Evolutionary conservation across 2,329 filamentous ascomycete species (phyloP).

Genomic region (Lachnellula occidentalis): DNA sequence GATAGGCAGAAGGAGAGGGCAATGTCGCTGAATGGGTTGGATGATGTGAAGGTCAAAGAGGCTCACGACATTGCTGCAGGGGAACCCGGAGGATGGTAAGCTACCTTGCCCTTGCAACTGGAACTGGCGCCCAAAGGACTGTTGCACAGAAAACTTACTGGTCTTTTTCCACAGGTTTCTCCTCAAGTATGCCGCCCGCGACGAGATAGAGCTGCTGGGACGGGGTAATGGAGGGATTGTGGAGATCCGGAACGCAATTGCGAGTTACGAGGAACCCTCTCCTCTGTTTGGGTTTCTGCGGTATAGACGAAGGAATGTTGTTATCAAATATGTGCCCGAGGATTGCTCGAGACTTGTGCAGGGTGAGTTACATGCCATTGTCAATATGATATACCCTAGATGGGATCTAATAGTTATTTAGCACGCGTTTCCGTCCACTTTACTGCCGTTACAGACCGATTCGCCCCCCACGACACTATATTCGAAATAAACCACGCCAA

Average conservation of each 20-base stretch:
- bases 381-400: not conserved
- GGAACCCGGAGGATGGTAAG: conserved; percentile 88
- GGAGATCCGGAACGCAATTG: conserved; percentile 75
- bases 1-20: conserved; percentile 22
- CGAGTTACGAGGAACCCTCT: conserved; percentile 74
- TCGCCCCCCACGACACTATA: conserved; percentile 80
- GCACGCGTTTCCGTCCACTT: conserved; percentile 76
- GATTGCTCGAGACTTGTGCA: conserved; percentile 85
- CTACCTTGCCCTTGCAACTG: conserved; percentile 2
- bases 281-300: conserved; percentile 89
- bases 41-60: conserved; percentile 73
- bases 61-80: conserved; percentile 73
- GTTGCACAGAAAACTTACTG: not conserved
- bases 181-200: conserved; percentile 82
- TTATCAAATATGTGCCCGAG: conserved; percentile 90
- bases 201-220: conserved; percentile 75
- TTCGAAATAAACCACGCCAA: conserved; percentile 70
- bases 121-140: not conserved
- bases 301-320: conserved; percentile 82
- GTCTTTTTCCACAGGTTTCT: conserved; percentile 68
- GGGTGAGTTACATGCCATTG: conserved; percentile 53
- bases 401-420: conserved; percentile 35
- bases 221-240: conserved; percentile 76
- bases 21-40: conserved; percentile 97
- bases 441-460: conserved; percentile 61